These are phyloP conservation scores for Kodamaea alishanica DNA, from an alignment of 1,139 yeast species.

Conservation along the genomic window DNA sequence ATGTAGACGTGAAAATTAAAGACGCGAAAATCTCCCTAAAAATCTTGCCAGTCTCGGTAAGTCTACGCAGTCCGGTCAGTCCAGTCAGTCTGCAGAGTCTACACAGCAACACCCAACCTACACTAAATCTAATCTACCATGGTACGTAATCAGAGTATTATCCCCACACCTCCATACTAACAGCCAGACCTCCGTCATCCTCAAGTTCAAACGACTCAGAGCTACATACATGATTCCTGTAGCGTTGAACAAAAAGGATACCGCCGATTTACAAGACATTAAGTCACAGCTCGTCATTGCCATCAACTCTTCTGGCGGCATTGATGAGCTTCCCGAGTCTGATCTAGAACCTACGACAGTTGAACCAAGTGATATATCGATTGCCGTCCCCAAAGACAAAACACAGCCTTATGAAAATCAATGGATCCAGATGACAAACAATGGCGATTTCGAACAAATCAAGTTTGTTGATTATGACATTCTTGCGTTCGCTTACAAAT, in stretches of 20 bases:
- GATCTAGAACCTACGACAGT: conserved; percentile 16
- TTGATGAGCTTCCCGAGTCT: conserved; percentile 29
- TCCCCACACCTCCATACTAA: conserved; percentile 12
- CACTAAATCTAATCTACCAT: too few species aligned
- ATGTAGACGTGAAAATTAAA: too few species aligned
- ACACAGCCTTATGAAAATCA: conserved; percentile 37
- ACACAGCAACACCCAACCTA: too few species aligned
- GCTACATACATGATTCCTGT: conserved; percentile 44
- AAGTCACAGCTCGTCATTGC: conserved; percentile 31
- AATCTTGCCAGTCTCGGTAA: too few species aligned
- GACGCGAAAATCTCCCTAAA: too few species aligned
- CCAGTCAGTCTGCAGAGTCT: too few species aligned
- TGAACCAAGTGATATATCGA: conserved; percentile 21
- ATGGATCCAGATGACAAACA: conserved; percentile 36
- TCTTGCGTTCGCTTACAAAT: conserved; percentile 39
- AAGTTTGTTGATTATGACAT: conserved; percentile 38
- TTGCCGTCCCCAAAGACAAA: conserved; percentile 44
- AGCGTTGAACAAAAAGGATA: conserved; percentile 18
- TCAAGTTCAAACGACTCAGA: conserved; percentile 43
- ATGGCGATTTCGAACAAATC: conserved; percentile 21
- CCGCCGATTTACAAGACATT: conserved; percentile 26
- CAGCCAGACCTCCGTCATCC: conserved; percentile 19
- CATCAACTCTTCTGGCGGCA: conserved; percentile 49
- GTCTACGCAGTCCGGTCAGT: too few species aligned
- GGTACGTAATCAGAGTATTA: conserved; percentile 7